phyloP scores from a whole-genome alignment of 331 rosid species.

The Pyracantha coccinea region DNA sequence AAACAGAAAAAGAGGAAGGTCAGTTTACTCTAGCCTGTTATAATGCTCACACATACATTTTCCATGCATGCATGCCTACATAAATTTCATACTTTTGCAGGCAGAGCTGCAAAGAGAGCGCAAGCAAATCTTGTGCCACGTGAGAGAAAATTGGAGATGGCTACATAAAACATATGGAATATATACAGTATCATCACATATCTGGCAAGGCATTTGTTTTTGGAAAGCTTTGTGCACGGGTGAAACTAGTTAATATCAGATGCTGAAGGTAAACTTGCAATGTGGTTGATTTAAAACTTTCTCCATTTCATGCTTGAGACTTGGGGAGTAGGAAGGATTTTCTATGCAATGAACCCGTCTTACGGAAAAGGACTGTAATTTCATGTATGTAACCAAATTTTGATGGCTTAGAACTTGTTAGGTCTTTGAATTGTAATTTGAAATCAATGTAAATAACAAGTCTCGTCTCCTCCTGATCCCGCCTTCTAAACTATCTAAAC shows the following conservation, averaged over 20 bases:
- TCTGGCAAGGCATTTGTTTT: not conserved
- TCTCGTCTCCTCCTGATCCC: not conserved
- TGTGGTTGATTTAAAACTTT: not conserved
- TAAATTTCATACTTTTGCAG: slow-evolving; percentile 26
- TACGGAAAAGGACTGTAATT: not conserved
- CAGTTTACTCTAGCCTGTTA: not conserved
- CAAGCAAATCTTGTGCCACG: slow-evolving; percentile 32
- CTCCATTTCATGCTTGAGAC: not conserved
- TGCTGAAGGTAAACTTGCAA: not conserved
- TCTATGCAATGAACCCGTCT: not conserved
- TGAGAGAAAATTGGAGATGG: slow-evolving; percentile 24
- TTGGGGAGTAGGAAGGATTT: too few species aligned
- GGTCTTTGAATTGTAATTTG: not conserved
- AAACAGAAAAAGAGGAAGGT: slow-evolving; percentile 65
- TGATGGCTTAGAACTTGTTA: not conserved
- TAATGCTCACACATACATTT: too few species aligned
- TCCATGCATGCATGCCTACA: not conserved
- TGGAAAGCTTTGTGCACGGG: not conserved
- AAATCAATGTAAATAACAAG: not conserved
- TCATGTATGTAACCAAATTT: not conserved
- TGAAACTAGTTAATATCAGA: not conserved
- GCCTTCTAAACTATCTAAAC: too few species aligned
- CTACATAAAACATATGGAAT: slow-evolving; percentile 1
- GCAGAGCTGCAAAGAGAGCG: slow-evolving; percentile 28
- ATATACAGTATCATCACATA: not conserved